phyloP scores from a whole-genome alignment of 2,329 filamentous ascomycete species.

The Claviceps sorghi region DNA sequence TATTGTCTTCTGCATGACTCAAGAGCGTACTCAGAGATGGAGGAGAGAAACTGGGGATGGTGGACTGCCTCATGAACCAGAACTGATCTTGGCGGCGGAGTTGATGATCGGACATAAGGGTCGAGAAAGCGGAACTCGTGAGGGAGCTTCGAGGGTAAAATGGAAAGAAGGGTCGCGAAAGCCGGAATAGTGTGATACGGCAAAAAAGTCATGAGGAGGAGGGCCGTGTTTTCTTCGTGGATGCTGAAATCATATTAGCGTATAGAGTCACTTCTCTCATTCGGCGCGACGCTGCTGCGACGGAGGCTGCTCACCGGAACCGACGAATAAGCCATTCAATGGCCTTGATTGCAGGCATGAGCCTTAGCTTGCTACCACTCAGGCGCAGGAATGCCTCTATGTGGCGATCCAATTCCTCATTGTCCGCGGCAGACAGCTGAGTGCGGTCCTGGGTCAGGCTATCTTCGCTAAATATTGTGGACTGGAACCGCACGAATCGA shows the following conservation, averaged over 20 bases:
- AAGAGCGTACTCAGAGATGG: constrained; percentile 66
- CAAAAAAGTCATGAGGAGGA: constrained; percentile 70
- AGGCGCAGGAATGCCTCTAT: constrained; percentile 74
- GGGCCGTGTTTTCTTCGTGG: constrained; percentile 77
- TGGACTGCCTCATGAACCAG: constrained; percentile 74
- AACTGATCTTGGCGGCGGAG: constrained; percentile 62
- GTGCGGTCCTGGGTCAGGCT: constrained; percentile 79
- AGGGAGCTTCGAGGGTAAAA: constrained; percentile 64
- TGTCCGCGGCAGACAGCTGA: constrained; percentile 69
- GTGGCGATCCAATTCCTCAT: constrained; percentile 62
- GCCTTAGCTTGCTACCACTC: constrained; percentile 57
- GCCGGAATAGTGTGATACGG: constrained; percentile 80
- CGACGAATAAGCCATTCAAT: constrained; percentile 89
- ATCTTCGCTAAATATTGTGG: constrained; percentile 81
- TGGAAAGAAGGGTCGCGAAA: constrained; percentile 75
- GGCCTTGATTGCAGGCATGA: constrained; percentile 80
- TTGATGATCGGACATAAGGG: constrained; percentile 69
- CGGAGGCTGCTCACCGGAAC: constrained; percentile 51
- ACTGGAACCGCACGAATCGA: constrained; percentile 60
- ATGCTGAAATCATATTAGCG: constrained; percentile 38
- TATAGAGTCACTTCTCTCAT: background rate
- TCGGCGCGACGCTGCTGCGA: background rate
- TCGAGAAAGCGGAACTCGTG: constrained; percentile 68
- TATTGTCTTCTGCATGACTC: constrained; percentile 56
- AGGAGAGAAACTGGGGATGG: constrained; percentile 59